Evolutionary conservation across 495 filamentous ascomycete genomes (phyloP).

Genomic region (Penicillium robsamsonii): DNA sequence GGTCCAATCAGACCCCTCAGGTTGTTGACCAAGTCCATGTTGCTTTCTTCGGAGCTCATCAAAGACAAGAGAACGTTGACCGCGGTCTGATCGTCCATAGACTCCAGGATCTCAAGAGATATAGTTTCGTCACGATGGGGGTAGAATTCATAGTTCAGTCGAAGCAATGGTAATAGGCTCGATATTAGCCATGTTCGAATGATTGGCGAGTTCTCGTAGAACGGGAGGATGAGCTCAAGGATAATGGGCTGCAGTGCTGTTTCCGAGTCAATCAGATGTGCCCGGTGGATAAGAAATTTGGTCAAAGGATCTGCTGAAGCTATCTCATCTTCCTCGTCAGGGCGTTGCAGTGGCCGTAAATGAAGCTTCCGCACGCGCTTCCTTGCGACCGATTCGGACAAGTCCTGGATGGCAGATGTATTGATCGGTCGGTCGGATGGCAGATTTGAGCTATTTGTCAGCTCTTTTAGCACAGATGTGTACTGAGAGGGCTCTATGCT

Average conservation of each 20-base stretch:
- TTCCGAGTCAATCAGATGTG: conserved; percentile 73
- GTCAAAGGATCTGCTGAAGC: conserved; percentile 56
- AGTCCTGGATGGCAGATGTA: conserved; percentile 54
- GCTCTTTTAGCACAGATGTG: conserved; percentile 54
- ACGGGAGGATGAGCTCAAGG: conserved; percentile 69
- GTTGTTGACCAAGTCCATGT: conserved; percentile 61
- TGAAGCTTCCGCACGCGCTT: conserved; percentile 69
- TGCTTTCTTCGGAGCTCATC: conserved; percentile 44
- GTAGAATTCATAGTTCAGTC: conserved; percentile 84
- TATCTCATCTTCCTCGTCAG: conserved; percentile 42
- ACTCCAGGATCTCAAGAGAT: conserved; percentile 59
- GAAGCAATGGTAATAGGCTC: conserved; percentile 70
- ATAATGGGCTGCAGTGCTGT: conserved; percentile 73
- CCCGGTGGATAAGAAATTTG: conserved; percentile 72
- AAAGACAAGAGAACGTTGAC: conserved; percentile 68
- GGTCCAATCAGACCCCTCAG: conserved; percentile 73
- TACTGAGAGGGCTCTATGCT: conserved; percentile 65
- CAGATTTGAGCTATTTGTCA: conserved; percentile 43
- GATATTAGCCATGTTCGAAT: conserved; percentile 77
- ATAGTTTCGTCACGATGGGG: conserved; percentile 53
- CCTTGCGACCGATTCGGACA: conserved; percentile 64
- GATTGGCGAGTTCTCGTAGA: conserved; percentile 63
- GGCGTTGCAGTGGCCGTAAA: conserved; percentile 58
- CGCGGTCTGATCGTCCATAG: conserved; percentile 56
- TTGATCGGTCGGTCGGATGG: conserved; percentile 47